Percentiles rank a stretch among this genome's conserved stretches.
phyloP scores from a whole-genome alignment of 805 yeast genomes.

The Saccharomycopsis guyanensis region DNA sequence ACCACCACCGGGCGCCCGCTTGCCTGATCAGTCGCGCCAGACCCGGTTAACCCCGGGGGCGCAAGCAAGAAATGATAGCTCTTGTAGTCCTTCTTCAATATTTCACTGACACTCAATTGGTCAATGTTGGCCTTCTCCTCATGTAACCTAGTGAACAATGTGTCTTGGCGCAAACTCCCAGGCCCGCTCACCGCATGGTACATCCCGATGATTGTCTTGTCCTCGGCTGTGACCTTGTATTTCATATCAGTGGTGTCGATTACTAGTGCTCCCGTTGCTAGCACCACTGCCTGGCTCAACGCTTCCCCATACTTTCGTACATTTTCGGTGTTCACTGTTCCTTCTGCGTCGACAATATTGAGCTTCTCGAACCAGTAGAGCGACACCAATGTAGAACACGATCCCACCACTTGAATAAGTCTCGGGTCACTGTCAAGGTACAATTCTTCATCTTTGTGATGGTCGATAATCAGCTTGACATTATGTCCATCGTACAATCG shows the following conservation, averaged over 20 bases:
- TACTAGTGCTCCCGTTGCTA: constrained; percentile 61
- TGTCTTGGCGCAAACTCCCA: constrained; percentile 15
- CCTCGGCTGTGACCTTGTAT: constrained; percentile 55
- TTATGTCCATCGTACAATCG: constrained; percentile 25
- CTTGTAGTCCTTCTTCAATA: constrained; percentile 81
- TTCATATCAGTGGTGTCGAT: constrained; percentile 69
- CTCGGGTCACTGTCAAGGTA: constrained; percentile 51
- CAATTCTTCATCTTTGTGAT: constrained; percentile 66
- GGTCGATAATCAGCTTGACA: constrained; percentile 70
- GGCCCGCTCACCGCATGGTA: constrained; percentile 8
- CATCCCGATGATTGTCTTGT: constrained; percentile 35
- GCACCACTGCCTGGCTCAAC: constrained; percentile 32
- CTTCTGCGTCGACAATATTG: constrained; percentile 20
- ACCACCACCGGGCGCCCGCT: constrained; percentile 25
- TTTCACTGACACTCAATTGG: constrained; percentile 52
- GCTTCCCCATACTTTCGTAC: neutral
- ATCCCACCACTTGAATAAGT: constrained; percentile 55
- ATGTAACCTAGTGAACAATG: constrained; percentile 26
- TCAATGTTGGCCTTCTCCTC: constrained; percentile 53
- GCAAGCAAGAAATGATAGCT: constrained; percentile 44
- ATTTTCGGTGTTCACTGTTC: constrained; percentile 8
- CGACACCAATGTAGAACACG: constrained; percentile 72
- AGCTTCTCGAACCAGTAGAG: constrained; percentile 42
- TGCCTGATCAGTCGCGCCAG: constrained; percentile 24
- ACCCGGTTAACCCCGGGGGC: constrained; percentile 1